Conservation (phyloP, 768 basidiomycete species). For the Hydnomerulius pinastri region DNA sequence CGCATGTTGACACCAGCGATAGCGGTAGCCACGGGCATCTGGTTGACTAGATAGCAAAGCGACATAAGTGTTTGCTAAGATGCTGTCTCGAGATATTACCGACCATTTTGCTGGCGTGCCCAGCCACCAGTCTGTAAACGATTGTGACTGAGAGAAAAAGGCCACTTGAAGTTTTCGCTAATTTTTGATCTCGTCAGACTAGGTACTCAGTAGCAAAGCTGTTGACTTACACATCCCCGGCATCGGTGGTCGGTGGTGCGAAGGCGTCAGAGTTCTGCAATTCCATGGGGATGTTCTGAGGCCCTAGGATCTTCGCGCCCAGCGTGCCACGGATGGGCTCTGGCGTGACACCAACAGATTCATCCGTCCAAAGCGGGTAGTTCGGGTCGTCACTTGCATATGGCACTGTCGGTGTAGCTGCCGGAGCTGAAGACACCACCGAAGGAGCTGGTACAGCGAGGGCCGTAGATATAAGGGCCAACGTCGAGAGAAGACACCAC, state of each 20-base stretch:
- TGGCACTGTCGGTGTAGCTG: slow-evolving; percentile 44
- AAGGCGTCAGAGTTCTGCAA: slow-evolving; percentile 57
- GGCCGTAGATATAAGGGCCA: slow-evolving; percentile 21
- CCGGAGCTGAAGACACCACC: slow-evolving; percentile 27
- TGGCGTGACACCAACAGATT: slow-evolving; percentile 28
- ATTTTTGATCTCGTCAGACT: not conserved
- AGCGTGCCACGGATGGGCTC: slow-evolving; percentile 46
- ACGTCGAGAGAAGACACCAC: slow-evolving; percentile 29
- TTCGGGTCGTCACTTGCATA: slow-evolving; percentile 50
- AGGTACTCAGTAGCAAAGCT: not conserved
- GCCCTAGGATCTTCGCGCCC: slow-evolving; percentile 54
- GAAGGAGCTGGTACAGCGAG: slow-evolving; percentile 22
- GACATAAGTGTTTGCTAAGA: not conserved
- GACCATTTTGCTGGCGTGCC: slow-evolving; percentile 63
- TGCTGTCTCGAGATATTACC: slow-evolving; percentile 6
- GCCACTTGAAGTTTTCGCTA: slow-evolving; percentile 60
- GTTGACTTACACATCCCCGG: slow-evolving; percentile 45
- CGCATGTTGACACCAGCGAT: slow-evolving; percentile 46
- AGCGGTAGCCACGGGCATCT: slow-evolving; percentile 41
- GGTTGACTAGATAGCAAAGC: slow-evolving; percentile 29
- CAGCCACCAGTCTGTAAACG: slow-evolving; percentile 65
- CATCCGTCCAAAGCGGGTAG: slow-evolving; percentile 39
- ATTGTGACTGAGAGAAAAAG: slow-evolving; percentile 61
- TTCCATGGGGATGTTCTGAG: slow-evolving; percentile 56
- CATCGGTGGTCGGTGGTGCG: slow-evolving; percentile 64